These are phyloP conservation scores for Salinomyces thailandicus DNA, from an alignment of 2,329 filamentous ascomycete species.

Conservation along the genomic window DNA sequence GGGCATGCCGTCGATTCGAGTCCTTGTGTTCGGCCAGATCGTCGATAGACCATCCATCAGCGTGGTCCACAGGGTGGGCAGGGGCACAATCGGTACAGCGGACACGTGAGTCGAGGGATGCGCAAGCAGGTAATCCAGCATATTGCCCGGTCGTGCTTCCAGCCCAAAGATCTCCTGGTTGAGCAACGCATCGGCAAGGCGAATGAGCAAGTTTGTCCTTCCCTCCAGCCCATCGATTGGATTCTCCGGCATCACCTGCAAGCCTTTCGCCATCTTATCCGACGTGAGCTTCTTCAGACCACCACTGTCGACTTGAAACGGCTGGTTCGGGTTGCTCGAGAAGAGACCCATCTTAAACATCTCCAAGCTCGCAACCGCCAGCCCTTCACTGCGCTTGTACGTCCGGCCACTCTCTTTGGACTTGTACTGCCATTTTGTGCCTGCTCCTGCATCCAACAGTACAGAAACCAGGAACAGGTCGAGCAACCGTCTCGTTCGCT, in stretches of 20 bases:
- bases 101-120: constrained; percentile 84
- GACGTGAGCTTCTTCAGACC: constrained; percentile 66
- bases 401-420: constrained; percentile 75
- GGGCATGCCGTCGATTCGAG: constrained; percentile 72
- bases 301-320: constrained; percentile 78
- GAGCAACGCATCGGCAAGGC: constrained; percentile 64
- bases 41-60: constrained; percentile 76
- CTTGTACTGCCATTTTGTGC: constrained; percentile 84
- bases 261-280: constrained; percentile 63
- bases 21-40: constrained; percentile 84
- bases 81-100: constrained; percentile 73
- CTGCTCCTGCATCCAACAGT: constrained; percentile 77
- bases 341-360: constrained; percentile 94
- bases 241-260: constrained; percentile 76
- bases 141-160: constrained; percentile 78
- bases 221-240: constrained; percentile 77
- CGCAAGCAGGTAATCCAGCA: constrained; percentile 89
- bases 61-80: constrained; percentile 82
- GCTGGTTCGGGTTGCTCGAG: constrained; percentile 69
- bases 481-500: constrained; percentile 63
- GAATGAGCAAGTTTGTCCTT: constrained; percentile 65
- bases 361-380: constrained; percentile 67
- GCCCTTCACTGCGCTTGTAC: constrained; percentile 77
- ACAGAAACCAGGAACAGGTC: constrained; percentile 74
- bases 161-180: constrained; percentile 76